phyloP scores from a whole-genome alignment of 495 filamentous ascomycete genomes.

The Penicillium herquei region DNA sequence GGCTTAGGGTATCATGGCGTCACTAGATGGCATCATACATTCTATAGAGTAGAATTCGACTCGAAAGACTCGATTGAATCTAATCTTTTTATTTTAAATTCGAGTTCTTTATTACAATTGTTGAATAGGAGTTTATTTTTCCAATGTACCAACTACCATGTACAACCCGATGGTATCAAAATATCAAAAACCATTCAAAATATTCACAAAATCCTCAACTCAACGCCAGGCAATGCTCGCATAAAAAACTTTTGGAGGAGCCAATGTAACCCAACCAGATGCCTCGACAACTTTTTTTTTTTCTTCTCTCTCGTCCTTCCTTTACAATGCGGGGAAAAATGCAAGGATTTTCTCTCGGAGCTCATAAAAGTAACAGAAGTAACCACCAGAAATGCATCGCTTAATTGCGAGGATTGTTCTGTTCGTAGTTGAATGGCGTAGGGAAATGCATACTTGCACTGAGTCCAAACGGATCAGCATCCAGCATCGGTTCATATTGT shows the following conservation, averaged over 20 bases:
- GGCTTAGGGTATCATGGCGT: conserved; percentile 30
- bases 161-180: conserved; percentile 28
- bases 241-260: conserved; percentile 23
- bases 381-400: neutral
- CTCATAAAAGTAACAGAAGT: neutral
- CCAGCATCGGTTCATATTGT: conserved; percentile 76
- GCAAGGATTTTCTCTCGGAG: neutral
- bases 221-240: conserved; percentile 32
- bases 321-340: neutral
- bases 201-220: neutral
- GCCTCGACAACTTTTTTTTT: conserved; percentile 7
- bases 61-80: no score
- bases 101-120: no score
- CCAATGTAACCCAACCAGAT: neutral
- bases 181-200: conserved; percentile 1
- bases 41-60: neutral
- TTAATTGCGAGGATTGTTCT: conserved; percentile 42
- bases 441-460: conserved; percentile 94
- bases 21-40: conserved; percentile 20
- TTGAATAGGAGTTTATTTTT: neutral
- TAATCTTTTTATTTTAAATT: no score
- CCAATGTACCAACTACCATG: conserved; percentile 7
- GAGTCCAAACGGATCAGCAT: conserved; percentile 87
- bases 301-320: neutral
- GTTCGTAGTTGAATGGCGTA: conserved; percentile 80